phyloP scores from a whole-genome alignment of 163 green algal genomes.

The Volvox carteri region DNA sequence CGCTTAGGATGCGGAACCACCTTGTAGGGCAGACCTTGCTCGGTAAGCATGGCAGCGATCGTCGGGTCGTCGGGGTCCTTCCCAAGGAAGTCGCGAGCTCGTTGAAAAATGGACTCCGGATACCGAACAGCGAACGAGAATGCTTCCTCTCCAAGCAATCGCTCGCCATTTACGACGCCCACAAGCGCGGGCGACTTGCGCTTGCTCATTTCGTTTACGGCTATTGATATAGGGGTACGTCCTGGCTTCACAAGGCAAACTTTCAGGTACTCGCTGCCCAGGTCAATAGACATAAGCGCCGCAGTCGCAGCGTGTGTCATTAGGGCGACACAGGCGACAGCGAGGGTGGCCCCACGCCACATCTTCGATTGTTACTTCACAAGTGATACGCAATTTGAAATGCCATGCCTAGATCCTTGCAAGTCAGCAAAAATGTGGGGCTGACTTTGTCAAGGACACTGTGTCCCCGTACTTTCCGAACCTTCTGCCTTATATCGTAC shows the following conservation, averaged over 20 bases:
- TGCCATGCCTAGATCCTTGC: background rate
- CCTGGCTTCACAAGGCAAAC: constrained; percentile 94
- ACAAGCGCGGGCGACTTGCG: constrained; percentile 92
- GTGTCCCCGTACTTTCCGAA: constrained; percentile 21
- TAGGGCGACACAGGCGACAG: constrained; percentile 12
- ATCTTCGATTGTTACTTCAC: background rate
- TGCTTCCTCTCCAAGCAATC: constrained; percentile 92
- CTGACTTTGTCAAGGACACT: background rate
- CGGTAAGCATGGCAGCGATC: constrained; percentile 71
- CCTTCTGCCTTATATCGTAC: background rate
- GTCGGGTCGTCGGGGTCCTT: constrained; percentile 70
- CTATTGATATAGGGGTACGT: constrained; percentile 90
- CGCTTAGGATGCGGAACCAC: constrained; percentile 76
- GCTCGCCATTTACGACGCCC: constrained; percentile 87
- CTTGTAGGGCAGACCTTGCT: constrained; percentile 80
- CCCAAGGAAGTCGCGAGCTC: constrained; percentile 85
- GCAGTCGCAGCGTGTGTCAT: constrained; percentile 16
- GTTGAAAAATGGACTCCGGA: constrained; percentile 81
- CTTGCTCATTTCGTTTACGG: constrained; percentile 97
- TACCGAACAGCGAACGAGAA: constrained; percentile 80
- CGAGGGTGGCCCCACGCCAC: background rate
- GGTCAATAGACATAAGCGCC: constrained; percentile 93
- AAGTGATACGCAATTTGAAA: background rate
- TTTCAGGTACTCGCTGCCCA: constrained; percentile 96
- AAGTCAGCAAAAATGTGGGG: background rate